Conservation (phyloP, 495 filamentous ascomycete genomes). For the Cryomyces minteri region DNA sequence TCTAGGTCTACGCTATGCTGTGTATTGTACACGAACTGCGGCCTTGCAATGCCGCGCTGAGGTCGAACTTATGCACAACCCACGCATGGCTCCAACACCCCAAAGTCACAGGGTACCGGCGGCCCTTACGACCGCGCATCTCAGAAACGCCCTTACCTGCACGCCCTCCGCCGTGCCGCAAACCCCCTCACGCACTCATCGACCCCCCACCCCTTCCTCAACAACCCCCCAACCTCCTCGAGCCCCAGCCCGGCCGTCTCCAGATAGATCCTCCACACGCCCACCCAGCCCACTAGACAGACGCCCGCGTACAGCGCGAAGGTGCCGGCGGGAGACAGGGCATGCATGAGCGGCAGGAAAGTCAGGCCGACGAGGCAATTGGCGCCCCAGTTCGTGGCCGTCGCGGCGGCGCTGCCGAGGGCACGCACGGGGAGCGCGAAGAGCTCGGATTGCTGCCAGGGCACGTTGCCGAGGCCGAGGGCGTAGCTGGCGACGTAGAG, state of each 20-base stretch:
- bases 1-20: too few species aligned
- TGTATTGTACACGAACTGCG: too few species aligned
- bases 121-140: too few species aligned
- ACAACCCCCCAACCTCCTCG: constrained; percentile 59
- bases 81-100: too few species aligned
- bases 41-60: too few species aligned
- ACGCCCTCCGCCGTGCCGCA: too few species aligned
- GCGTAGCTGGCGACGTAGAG: constrained; percentile 78
- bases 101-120: too few species aligned
- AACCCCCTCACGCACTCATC: not conserved
- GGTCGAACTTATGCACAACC: too few species aligned
- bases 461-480: constrained; percentile 75
- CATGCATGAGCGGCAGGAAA: constrained; percentile 74
- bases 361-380: constrained; percentile 81
- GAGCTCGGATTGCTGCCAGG: constrained; percentile 86
- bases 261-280: constrained; percentile 57
- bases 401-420: constrained; percentile 64
- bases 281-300: constrained; percentile 46
- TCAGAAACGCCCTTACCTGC: too few species aligned
- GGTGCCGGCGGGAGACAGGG: constrained; percentile 53
- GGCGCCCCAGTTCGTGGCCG: constrained; percentile 73
- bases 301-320: constrained; percentile 59
- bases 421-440: constrained; percentile 73
- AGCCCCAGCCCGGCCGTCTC: constrained; percentile 68
- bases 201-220: constrained; percentile 63